Conservation (phyloP, 306 rosid genomes). For the Cajanus cajan region DNA sequence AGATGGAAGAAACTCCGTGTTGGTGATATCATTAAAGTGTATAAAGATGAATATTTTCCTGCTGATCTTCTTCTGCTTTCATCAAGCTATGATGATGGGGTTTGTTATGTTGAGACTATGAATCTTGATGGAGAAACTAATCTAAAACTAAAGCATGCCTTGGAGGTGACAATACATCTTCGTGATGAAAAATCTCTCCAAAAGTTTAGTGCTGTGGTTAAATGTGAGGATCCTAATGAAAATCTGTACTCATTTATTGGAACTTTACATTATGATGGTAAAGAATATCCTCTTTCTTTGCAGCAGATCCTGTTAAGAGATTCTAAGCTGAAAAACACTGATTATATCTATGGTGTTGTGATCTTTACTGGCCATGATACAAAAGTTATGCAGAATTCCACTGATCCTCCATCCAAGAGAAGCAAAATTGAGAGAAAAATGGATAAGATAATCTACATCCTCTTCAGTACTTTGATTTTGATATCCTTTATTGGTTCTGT, state of each 20-base stretch:
- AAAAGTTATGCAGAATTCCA: conserved; percentile 88
- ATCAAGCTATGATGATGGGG: conserved; percentile 72
- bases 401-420: conserved; percentile 88
- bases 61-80: conserved; percentile 85
- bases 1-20: conserved; percentile 86
- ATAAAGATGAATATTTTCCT: conserved; percentile 81
- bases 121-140: conserved; percentile 96
- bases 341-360: conserved; percentile 65
- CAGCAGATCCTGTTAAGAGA: conserved; percentile 81
- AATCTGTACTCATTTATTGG: conserved; percentile 85
- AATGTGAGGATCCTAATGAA: conserved; percentile 92
- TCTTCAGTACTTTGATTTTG: conserved; percentile 68
- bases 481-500: conserved; percentile 70
- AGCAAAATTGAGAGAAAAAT: conserved; percentile 82
- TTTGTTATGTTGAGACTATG: conserved; percentile 91
- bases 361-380: conserved; percentile 86
- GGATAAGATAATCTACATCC: conserved; percentile 83
- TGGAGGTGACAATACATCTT: conserved; percentile 63
- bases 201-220: conserved; percentile 55
- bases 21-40: conserved; percentile 79
- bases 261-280: conserved; percentile 43
- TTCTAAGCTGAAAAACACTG: conserved; percentile 91
- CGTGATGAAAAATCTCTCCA: conserved; percentile 49
- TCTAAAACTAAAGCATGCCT: conserved; percentile 75
- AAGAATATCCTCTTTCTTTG: conserved; percentile 60